These are phyloP conservation scores for Rhizophagus clarus DNA, from an alignment of 192 early-diverging fungal genomes.

Conservation along the genomic window DNA sequence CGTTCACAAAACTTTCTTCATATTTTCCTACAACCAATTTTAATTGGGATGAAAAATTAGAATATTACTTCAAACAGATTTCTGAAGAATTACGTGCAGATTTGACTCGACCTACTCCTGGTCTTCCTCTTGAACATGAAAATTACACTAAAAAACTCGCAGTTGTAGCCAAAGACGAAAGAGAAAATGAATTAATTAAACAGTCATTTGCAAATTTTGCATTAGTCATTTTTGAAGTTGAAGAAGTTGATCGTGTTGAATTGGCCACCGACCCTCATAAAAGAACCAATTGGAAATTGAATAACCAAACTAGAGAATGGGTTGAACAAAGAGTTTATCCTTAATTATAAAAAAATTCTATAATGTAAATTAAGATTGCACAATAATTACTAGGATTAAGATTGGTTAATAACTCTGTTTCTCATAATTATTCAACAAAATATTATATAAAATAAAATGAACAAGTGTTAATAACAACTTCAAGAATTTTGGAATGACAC, in stretches of 20 bases:
- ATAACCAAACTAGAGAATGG: background rate
- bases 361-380: too few relatives aligned
- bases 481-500: too few relatives aligned
- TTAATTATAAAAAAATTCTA: too few relatives aligned
- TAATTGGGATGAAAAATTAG: constrained; percentile 40
- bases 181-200: constrained; percentile 30
- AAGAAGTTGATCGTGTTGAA: constrained; percentile 36
- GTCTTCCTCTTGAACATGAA: background rate
- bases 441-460: too few relatives aligned
- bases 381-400: too few relatives aligned
- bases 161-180: constrained; percentile 24
- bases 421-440: too few relatives aligned
- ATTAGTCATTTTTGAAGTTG: constrained; percentile 39
- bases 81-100: constrained; percentile 36
- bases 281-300: background rate
- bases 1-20: background rate
- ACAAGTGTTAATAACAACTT: too few relatives aligned
- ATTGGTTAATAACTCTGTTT: too few relatives aligned
- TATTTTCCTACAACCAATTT: background rate
- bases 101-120: constrained; percentile 25
- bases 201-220: constrained; percentile 40
- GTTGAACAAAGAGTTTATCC: background rate
- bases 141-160: constrained; percentile 19
- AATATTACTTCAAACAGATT: constrained; percentile 33
- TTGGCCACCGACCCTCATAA: constrained; percentile 8